Percentiles rank a stretch among this genome's conserved stretches.
Evolutionary conservation across 108 stramenopile genomes (phyloP).

Genomic region (Cyclostephanos tholiformis): DNA sequence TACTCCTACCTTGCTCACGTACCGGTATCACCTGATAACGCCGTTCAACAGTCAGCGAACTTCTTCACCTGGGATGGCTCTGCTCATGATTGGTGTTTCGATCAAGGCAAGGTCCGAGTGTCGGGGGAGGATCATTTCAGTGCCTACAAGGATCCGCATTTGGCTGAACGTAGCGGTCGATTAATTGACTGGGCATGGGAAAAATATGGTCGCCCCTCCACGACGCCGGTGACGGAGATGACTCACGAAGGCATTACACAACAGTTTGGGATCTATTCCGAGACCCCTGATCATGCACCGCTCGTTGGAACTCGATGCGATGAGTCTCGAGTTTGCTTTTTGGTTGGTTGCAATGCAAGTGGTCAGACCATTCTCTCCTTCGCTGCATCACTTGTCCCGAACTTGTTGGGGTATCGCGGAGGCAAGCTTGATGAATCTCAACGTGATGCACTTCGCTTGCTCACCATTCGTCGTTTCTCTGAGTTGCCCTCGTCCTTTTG

Average conservation of each 20-base stretch:
- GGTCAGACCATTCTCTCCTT: conserved; percentile 53
- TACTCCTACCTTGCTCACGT: conserved; percentile 57
- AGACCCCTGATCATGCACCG: conserved; percentile 49
- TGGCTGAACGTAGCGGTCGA: conserved; percentile 34
- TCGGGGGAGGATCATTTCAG: conserved; percentile 56
- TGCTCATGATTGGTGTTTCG: conserved; percentile 52
- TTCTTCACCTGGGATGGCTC: conserved; percentile 54
- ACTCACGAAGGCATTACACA: conserved; percentile 24
- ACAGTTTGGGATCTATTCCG: conserved; percentile 52
- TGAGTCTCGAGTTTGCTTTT: conserved; percentile 34
- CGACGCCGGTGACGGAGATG: conserved; percentile 9
- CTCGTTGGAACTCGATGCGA: conserved; percentile 21
- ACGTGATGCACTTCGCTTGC: conserved; percentile 32
- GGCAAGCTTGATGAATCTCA: conserved; percentile 27
- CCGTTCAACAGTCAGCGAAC: conserved; percentile 29
- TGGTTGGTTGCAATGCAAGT: conserved; percentile 55
- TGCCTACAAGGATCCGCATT: conserved; percentile 40
- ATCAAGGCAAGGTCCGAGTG: conserved; percentile 34
- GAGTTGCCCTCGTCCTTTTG: conserved; percentile 11
- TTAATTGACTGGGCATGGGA: conserved; percentile 36
- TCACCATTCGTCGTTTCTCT: conserved; percentile 44
- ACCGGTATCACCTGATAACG: conserved; percentile 7
- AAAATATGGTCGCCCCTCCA: conserved; percentile 18
- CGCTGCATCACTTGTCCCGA: conserved; percentile 40
- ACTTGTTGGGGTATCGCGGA: conserved; percentile 27